Percentiles rank a stretch among this genome's conserved stretches.
phyloP scores from a whole-genome alignment of 116 monocot species.

The Cymodocea nodosa region DNA sequence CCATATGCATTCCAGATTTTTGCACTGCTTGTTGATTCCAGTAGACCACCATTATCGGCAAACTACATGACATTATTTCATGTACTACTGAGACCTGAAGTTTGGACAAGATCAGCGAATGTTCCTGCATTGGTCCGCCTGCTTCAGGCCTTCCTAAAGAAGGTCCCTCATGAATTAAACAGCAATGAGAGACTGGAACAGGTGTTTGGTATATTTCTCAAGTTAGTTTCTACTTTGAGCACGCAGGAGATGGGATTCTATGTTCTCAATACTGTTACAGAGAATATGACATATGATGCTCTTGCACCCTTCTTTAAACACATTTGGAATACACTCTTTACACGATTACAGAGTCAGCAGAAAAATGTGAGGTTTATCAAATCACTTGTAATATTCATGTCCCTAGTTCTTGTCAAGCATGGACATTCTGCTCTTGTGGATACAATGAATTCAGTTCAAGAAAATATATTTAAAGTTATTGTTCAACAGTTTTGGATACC shows the following conservation, averaged over 20 bases:
- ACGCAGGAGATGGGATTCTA: slow-evolving; percentile 79
- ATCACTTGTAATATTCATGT: slow-evolving; percentile 81
- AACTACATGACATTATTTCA: slow-evolving; percentile 81
- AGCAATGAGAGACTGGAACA: slow-evolving; percentile 53
- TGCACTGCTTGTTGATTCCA: slow-evolving; percentile 75
- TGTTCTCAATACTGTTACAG: slow-evolving; percentile 86
- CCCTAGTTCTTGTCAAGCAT: slow-evolving; percentile 74
- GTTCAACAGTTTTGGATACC: slow-evolving; percentile 79
- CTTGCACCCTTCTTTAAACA: slow-evolving; percentile 43
- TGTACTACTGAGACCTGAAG: slow-evolving; percentile 49
- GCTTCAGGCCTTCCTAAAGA: slow-evolving; percentile 71
- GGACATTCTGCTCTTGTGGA: slow-evolving; percentile 58
- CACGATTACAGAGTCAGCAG: slow-evolving; percentile 36
- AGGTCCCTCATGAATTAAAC: slow-evolving; percentile 75
- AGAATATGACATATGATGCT: slow-evolving; percentile 63
- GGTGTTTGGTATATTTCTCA: slow-evolving; percentile 67
- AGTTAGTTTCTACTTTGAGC: slow-evolving; percentile 27
- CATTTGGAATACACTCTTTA: slow-evolving; percentile 66
- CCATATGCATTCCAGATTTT: slow-evolving; percentile 97
- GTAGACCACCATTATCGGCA: slow-evolving; percentile 56
- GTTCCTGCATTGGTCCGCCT: slow-evolving; percentile 72
- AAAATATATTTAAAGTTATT: slow-evolving; percentile 44
- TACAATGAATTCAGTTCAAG: slow-evolving; percentile 68
- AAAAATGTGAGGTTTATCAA: slow-evolving; percentile 59
- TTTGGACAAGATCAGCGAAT: slow-evolving; percentile 72